These are phyloP conservation scores for Cryptosporidium muris DNA, from an alignment of 169 alveolate species.

Conservation along the genomic window DNA sequence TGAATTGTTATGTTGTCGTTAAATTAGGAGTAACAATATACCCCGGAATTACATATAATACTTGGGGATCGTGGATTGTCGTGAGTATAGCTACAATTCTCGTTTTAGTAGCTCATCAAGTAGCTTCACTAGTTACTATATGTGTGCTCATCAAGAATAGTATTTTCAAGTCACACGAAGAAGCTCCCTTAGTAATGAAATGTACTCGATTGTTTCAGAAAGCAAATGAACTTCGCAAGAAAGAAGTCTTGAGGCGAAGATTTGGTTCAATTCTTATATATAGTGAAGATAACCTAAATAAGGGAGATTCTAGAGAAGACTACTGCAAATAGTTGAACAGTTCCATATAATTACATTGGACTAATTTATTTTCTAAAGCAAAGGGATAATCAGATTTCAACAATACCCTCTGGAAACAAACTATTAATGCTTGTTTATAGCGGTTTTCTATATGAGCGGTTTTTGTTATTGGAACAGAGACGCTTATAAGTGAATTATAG, in stretches of 20 bases:
- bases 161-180: constrained; percentile 30
- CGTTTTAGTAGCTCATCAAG: constrained; percentile 54
- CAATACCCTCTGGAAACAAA: too few species aligned
- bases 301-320: too few species aligned
- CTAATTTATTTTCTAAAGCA: too few species aligned
- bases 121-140: constrained; percentile 45
- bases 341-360: too few species aligned
- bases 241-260: constrained; percentile 46
- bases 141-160: constrained; percentile 29
- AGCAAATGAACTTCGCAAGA: constrained; percentile 40
- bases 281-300: not conserved
- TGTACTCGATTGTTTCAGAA: constrained; percentile 12
- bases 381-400: too few species aligned
- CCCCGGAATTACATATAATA: constrained; percentile 65
- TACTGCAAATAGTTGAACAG: too few species aligned
- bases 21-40: constrained; percentile 55
- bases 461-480: not conserved
- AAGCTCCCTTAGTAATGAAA: constrained; percentile 31
- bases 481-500: not conserved
- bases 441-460: not conserved
- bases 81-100: constrained; percentile 33
- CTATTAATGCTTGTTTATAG: too few species aligned
- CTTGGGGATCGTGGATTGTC: constrained; percentile 56
- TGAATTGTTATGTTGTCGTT: constrained; percentile 48
- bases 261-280: constrained; percentile 42